Conservation (phyloP, 2,329 filamentous ascomycete species). For the Xenoacremonium recifei region DNA sequence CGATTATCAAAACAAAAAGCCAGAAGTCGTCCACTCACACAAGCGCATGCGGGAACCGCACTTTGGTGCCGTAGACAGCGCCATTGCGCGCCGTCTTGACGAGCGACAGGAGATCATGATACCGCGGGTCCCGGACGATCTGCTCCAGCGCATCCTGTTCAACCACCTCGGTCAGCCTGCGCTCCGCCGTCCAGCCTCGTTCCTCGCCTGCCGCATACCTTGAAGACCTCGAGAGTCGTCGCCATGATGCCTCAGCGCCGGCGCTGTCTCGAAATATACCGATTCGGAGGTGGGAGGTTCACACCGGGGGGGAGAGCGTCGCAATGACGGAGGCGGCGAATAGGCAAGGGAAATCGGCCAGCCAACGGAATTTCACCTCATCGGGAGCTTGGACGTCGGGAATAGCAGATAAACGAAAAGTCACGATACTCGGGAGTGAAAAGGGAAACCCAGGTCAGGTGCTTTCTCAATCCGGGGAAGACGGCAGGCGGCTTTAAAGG, state of each 20-base stretch:
- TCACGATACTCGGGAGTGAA: too few relatives aligned
- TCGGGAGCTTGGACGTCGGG: not conserved
- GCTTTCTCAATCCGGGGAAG: too few relatives aligned
- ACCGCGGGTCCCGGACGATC: slow-evolving; percentile 76
- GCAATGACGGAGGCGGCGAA: not conserved
- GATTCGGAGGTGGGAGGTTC: not conserved
- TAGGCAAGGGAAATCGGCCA: not conserved
- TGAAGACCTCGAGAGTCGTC: slow-evolving; percentile 1
- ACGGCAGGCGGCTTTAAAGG: not conserved
- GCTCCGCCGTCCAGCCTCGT: not conserved
- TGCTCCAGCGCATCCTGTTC: slow-evolving; percentile 67
- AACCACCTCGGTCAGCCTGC: not conserved
- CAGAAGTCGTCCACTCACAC: slow-evolving; percentile 51
- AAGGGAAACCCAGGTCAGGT: too few relatives aligned
- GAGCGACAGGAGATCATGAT: slow-evolving; percentile 81
- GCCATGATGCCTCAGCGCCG: slow-evolving; percentile 26
- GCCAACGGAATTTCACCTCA: slow-evolving; percentile 1
- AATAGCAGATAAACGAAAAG: not conserved
- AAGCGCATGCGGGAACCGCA: slow-evolving; percentile 95
- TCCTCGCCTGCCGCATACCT: not conserved
- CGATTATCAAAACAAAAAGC: not conserved
- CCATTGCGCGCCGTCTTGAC: slow-evolving; percentile 96
- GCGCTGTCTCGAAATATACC: too few relatives aligned
- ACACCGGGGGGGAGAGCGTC: slow-evolving; percentile 4
- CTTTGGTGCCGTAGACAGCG: slow-evolving; percentile 93